Conservation (phyloP, 495 filamentous ascomycete species). For the Xylona heveae region DNA sequence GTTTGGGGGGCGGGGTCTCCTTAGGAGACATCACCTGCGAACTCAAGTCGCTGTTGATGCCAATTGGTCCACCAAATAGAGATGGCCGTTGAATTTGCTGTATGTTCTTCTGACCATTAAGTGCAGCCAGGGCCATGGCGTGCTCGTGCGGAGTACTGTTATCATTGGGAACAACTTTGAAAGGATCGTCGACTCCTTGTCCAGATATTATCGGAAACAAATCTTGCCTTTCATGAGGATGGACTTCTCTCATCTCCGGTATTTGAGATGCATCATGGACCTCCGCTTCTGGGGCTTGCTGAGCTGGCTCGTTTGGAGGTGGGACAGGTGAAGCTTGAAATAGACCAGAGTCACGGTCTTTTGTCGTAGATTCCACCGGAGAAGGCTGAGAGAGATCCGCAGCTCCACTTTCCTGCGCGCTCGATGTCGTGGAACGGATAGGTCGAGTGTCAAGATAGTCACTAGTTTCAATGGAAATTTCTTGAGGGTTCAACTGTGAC, state of each 20-base stretch:
- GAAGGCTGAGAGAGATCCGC: slow-evolving; percentile 12
- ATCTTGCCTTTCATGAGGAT: no score
- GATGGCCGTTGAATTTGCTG: slow-evolving; percentile 3
- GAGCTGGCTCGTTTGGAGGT: neutral
- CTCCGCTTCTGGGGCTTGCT: neutral
- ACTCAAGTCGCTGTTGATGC: slow-evolving; percentile 6
- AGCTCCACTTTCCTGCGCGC: slow-evolving; percentile 5
- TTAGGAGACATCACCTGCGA: slow-evolving; percentile 5
- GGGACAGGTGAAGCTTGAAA: slow-evolving; percentile 27
- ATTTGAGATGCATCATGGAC: neutral
- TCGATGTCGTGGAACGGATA: slow-evolving; percentile 4
- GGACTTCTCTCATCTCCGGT: no score
- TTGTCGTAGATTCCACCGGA: slow-evolving; percentile 27
- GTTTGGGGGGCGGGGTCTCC: neutral
- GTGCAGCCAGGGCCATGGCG: slow-evolving; percentile 4
- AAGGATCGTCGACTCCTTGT: neutral
- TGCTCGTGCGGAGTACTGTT: neutral
- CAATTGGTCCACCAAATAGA: slow-evolving; percentile 12
- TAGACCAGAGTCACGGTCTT: slow-evolving; percentile 29
- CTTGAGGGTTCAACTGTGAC: neutral
- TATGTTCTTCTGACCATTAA: slow-evolving; percentile 1
- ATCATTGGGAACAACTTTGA: neutral
- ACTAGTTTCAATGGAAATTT: neutral
- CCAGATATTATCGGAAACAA: slow-evolving; percentile 14
- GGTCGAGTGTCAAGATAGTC: no score